A percentile compares a stretch with the other conserved stretches of the same genome.
These are phyloP conservation scores for Umbellularia californica DNA, from an alignment of 164 flowering plant genomes.

Conservation along the genomic window DNA sequence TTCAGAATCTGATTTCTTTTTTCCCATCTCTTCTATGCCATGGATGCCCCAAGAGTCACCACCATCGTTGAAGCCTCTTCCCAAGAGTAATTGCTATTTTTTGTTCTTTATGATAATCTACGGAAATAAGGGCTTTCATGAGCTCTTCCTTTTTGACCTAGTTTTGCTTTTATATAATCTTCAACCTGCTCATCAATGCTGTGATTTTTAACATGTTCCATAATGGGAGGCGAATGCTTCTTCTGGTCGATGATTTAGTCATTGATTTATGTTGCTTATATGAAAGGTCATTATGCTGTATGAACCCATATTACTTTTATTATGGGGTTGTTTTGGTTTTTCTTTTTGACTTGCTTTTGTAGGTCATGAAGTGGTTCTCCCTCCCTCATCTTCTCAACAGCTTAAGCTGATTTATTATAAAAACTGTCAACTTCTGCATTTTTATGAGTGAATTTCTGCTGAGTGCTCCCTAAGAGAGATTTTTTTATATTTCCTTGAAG, in stretches of 20 bases:
- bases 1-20: background rate
- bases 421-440: background rate
- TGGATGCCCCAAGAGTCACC: too few relatives aligned
- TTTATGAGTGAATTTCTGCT: background rate
- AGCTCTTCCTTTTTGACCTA: background rate
- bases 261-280: too few relatives aligned
- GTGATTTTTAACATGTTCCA: background rate
- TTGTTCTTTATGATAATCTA: too few relatives aligned
- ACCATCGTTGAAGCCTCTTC: too few relatives aligned
- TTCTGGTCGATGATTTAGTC: background rate
- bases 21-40: background rate
- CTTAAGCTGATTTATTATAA: background rate
- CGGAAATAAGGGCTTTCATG: too few relatives aligned
- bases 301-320: background rate
- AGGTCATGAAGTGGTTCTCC: background rate
- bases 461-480: background rate
- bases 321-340: background rate
- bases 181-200: background rate
- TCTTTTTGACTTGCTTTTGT: background rate
- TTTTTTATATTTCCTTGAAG: conserved; percentile 20
- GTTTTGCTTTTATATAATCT: too few relatives aligned
- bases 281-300: background rate
- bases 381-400: background rate
- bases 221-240: background rate
- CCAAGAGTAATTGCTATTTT: too few relatives aligned